Base-by-base conservation (phyloP, 768 basidiomycete species). In the Boletellus sp. region DNA sequence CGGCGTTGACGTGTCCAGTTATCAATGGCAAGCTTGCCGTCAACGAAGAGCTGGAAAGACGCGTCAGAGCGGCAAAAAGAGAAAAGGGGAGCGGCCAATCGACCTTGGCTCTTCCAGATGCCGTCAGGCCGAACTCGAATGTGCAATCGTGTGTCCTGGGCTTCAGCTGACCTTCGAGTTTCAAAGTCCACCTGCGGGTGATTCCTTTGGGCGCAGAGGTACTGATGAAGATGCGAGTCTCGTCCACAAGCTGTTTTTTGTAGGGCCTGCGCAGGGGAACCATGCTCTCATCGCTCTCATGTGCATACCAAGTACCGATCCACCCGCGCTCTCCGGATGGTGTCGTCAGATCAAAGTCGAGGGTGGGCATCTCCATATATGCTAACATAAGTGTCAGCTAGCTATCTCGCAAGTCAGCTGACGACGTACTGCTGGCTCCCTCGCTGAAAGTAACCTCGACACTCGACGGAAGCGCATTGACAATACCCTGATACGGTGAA, bases 1-100 rank as follows among this genome's bases (percentile, higher is more conserved):
- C 84, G 81, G 23, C 74, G 70, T 63, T 91, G 89, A 26, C 81
- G 76, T 11, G 84, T 86, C 81, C 88, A 90, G 66, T 92, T 92
- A 61, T 93, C 89, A 47, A 93, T 82, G 34, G 89, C 74, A 24
- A 88, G 73, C 48, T 85, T 70, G 11, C 80, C 87, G 53, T 87
- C 81, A 4, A 87, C 77, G 57, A 73, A 87, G 1, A 88, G 68
- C 84, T 86, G 45, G 28, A 28, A 10, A 11, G n/a, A 11, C 8
- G 12, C 22, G 36, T 56, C 33, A 55, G 34, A 12, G 17, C 45
- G 34, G n/a, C 8, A 44, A 48, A 13, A 2, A 32, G 0, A 8
- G 1, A 13, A 8, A 24, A 28, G 37, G 13, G 23, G 37, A 38
- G 10, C 19, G 19, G 7, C 9, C 37, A 1, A 28, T 28, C 28